Conservation (phyloP, 805 yeast species). For the Brettanomyces nanus region DNA sequence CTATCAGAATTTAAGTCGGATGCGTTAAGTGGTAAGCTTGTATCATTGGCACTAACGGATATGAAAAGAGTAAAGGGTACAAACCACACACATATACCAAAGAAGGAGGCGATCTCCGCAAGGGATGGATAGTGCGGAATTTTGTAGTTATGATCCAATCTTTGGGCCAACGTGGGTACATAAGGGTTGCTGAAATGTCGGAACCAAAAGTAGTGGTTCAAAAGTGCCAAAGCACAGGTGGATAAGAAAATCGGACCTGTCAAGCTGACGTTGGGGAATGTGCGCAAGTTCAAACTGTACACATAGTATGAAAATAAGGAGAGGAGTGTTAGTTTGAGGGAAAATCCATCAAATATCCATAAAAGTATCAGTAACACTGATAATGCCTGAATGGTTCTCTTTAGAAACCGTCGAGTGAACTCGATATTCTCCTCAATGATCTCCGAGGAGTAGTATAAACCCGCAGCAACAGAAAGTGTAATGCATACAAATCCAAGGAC, state of each 20-base stretch:
- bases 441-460: conserved; percentile 84
- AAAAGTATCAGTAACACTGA: conserved; percentile 47
- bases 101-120: conserved; percentile 88
- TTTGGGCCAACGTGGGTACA: conserved; percentile 58
- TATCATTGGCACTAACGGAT: conserved; percentile 86
- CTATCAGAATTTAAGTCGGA: conserved; percentile 23
- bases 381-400: conserved; percentile 54
- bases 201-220: conserved; percentile 89
- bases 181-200: conserved; percentile 66
- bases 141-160: conserved; percentile 48
- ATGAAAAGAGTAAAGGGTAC: conserved; percentile 90
- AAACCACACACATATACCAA: conserved; percentile 90
- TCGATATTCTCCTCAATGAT: conserved; percentile 90
- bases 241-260: conserved; percentile 61
- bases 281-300: conserved; percentile 67
- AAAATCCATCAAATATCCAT: conserved; percentile 70
- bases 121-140: conserved; percentile 72
- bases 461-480: conserved; percentile 70
- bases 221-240: conserved; percentile 63
- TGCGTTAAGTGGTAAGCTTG: conserved; percentile 55
- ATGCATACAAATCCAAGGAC: conserved; percentile 52
- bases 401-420: conserved; percentile 65
- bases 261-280: conserved; percentile 78
- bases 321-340: conserved; percentile 56
- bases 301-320: conserved; percentile 64